Evolutionary conservation across 129 eudicot species (phyloP), one percentile per base, ranked within the genome.

Genomic region (Flaveria ramosissima): DNA sequence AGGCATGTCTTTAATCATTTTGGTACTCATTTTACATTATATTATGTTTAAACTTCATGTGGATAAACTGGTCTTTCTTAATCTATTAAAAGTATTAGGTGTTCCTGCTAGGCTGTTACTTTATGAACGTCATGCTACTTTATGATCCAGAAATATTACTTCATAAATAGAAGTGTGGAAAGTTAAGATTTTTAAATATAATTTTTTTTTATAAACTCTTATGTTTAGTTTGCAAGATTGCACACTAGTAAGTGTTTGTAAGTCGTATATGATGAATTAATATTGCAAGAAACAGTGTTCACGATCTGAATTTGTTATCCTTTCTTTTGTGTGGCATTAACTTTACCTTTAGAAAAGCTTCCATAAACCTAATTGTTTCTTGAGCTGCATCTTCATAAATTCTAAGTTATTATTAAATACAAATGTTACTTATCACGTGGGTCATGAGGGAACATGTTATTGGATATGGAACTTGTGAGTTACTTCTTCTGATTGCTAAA

Each of bases 331-430:
- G 39, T 41, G 55, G 67, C 42, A 61, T 61, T 61, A 53, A 11
- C 9, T 46, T 45, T 60, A 23, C 24, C 57, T 21, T 74, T 51
- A 24, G n/a, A 46, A 74, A 74, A 45, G 60, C 12, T 60, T 71
- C 27, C n/a, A 71, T 50, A 65, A 30, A 71, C 76, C 14, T 52
- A 30, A 9, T 9, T 64, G 23, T 1, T 64, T 64, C 7, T 64
- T 64, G 70, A 64, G 47, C 16, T 30, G 5, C 32, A n/a, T 36
- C 24, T 36, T 30, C 12, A 36, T 64, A 16, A 16, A 64, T 16
- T 16, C 21, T 64, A 64, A 64, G n/a, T 14, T 17, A 27, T 36
- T 16, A 1, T 36, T 32, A 30, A 30, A 64, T 30, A 36, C 2
- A 14, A 30, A 64, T 14, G n/a, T 61, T 26, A 12, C 68, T 61